Evolutionary conservation across 495 filamentous ascomycete genomes (phyloP).

Genomic region (Aspergillus sparsus): DNA sequence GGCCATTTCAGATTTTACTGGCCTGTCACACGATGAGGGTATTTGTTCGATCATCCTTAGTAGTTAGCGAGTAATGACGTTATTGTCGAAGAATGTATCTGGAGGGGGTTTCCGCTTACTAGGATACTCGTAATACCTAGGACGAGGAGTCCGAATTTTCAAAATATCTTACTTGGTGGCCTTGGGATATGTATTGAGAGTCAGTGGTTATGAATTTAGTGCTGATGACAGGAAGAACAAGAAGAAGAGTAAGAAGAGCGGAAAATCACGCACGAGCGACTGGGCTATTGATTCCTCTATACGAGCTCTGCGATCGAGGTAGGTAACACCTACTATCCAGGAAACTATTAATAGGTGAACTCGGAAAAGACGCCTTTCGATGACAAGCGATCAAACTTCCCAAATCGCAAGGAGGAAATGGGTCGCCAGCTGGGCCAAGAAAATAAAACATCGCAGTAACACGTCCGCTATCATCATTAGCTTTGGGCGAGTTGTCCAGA

Average conservation of each 20-base stretch:
- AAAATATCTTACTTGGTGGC: not conserved
- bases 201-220: not conserved
- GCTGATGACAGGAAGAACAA: not conserved
- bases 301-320: too few relatives aligned
- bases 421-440: not conserved
- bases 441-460: too few relatives aligned
- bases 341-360: too few relatives aligned
- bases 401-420: not conserved
- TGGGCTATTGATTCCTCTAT: too few relatives aligned
- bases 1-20: not conserved
- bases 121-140: not conserved
- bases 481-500: not conserved
- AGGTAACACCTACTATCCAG: too few relatives aligned
- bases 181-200: too few relatives aligned
- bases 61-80: too few relatives aligned
- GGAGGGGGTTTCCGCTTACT: too few relatives aligned
- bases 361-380: not conserved
- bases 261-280: too few relatives aligned
- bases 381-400: not conserved
- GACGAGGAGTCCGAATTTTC: not conserved
- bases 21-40: not conserved
- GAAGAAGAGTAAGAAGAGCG: not conserved
- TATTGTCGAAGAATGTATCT: too few relatives aligned
- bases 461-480: not conserved
- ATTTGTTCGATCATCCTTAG: not conserved